phyloP scores from a whole-genome alignment of 345 rosid genomes.

The Hevea brasiliensis region DNA sequence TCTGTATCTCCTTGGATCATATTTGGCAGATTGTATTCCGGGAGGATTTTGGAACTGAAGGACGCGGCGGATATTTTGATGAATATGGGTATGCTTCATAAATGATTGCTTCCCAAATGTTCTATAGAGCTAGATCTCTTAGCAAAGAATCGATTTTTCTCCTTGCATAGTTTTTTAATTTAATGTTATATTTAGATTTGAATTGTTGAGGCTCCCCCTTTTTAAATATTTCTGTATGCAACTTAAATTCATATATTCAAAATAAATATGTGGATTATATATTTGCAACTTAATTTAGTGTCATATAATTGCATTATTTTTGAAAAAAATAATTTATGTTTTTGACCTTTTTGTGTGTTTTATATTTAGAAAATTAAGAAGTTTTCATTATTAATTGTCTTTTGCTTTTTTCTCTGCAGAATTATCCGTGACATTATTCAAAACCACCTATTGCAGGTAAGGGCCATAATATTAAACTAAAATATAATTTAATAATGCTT shows the following conservation, averaged over 20 bases:
- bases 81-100: constrained; percentile 77
- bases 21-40: constrained; percentile 84
- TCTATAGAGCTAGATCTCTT: constrained; percentile 8
- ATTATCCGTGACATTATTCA: constrained; percentile 98
- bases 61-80: constrained; percentile 98
- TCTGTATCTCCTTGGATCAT: constrained; percentile 15
- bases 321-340: constrained; percentile 3
- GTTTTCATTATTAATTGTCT: constrained; percentile 10
- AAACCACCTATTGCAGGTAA: constrained; percentile 93
- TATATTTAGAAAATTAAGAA: constrained; percentile 7
- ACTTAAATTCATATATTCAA: background rate
- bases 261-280: background rate
- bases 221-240: background rate
- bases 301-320: background rate
- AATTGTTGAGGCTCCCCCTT: background rate
- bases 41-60: constrained; percentile 98
- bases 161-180: background rate
- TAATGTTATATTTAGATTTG: background rate
- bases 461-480: constrained; percentile 9
- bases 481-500: constrained; percentile 2
- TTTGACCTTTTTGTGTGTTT: constrained; percentile 13
- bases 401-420: constrained; percentile 45
- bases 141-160: background rate
- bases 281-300: no score
- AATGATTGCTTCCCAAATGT: background rate